phyloP scores from a whole-genome alignment of 768 basidiomycete species.

The Lentinus tigrinus region DNA sequence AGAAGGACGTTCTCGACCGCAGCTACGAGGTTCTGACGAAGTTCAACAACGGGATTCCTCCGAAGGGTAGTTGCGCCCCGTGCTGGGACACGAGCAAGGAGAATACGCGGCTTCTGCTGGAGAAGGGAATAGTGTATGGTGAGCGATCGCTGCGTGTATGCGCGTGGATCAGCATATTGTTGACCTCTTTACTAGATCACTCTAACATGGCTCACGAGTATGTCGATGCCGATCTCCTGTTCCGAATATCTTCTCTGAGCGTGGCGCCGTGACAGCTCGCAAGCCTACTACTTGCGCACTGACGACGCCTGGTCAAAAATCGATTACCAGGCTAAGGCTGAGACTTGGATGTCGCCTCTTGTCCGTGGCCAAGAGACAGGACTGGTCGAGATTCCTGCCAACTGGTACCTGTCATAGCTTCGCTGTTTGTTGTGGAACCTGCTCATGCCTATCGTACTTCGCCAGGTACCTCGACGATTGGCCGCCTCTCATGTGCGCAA shows the following conservation, averaged over 20 bases:
- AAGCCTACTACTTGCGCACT: slow-evolving; percentile 67
- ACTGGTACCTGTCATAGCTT: slow-evolving; percentile 43
- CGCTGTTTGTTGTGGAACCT: no score
- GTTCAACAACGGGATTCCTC: slow-evolving; percentile 59
- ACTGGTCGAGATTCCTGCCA: slow-evolving; percentile 62
- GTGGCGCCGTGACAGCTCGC: slow-evolving; percentile 36
- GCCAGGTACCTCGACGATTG: slow-evolving; percentile 62
- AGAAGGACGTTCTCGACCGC: slow-evolving; percentile 67
- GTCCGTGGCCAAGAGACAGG: slow-evolving; percentile 61
- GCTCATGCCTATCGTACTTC: not conserved
- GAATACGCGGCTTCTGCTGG: slow-evolving; percentile 60
- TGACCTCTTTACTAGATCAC: slow-evolving; percentile 40
- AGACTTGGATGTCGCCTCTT: slow-evolving; percentile 76
- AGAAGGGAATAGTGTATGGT: slow-evolving; percentile 78
- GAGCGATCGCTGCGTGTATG: slow-evolving; percentile 2
- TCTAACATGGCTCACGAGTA: slow-evolving; percentile 56
- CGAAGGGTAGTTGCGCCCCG: slow-evolving; percentile 68
- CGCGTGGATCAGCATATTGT: not conserved
- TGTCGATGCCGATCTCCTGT: no score
- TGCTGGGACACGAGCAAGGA: slow-evolving; percentile 82
- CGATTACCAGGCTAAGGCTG: slow-evolving; percentile 54
- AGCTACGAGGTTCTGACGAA: slow-evolving; percentile 63
- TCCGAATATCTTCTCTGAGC: not conserved
- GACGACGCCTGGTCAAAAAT: slow-evolving; percentile 75
- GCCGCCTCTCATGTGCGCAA: slow-evolving; percentile 66